Conservation (phyloP, 208 protist genomes). For the Leishmania tropica region DNA sequence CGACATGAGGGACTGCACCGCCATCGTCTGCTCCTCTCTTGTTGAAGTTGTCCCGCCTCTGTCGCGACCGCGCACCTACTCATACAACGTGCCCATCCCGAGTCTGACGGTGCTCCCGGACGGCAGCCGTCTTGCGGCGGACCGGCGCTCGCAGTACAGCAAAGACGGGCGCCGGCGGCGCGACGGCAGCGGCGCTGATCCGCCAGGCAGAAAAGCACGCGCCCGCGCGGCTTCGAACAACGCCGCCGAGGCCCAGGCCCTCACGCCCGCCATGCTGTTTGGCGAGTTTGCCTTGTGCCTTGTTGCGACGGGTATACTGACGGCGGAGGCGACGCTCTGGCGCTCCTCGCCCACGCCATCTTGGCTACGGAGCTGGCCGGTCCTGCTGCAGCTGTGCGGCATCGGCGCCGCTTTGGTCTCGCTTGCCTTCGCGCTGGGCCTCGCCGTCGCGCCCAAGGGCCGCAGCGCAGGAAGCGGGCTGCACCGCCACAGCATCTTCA, state of each 20-base stretch:
- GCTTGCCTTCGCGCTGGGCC: constrained; percentile 44
- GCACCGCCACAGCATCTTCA: constrained; percentile 63
- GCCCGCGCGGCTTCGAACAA: not conserved
- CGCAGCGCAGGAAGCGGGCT: constrained; percentile 40
- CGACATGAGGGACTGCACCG: constrained; percentile 11
- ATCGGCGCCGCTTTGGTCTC: constrained; percentile 20
- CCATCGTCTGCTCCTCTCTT: constrained; percentile 33
- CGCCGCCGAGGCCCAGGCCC: not conserved
- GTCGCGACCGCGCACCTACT: constrained; percentile 65
- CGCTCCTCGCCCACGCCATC: not conserved
- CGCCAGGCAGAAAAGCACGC: not conserved
- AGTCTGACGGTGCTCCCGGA: constrained; percentile 37
- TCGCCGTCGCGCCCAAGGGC: constrained; percentile 40
- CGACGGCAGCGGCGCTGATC: not conserved
- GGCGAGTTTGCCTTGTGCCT: constrained; percentile 32
- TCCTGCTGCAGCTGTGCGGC: constrained; percentile 32
- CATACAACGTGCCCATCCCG: constrained; percentile 48
- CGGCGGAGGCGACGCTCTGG: constrained; percentile 27
- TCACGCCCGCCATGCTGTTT: constrained; percentile 31
- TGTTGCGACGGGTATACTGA: constrained; percentile 8
- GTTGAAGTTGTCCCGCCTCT: constrained; percentile 42
- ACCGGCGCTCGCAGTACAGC: not conserved
- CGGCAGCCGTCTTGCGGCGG: constrained; percentile 18
- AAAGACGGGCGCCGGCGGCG: constrained; percentile 1
- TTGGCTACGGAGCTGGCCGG: not conserved